Conservation (phyloP, 768 basidiomycete genomes). For the Hygrocybe punicea region DNA sequence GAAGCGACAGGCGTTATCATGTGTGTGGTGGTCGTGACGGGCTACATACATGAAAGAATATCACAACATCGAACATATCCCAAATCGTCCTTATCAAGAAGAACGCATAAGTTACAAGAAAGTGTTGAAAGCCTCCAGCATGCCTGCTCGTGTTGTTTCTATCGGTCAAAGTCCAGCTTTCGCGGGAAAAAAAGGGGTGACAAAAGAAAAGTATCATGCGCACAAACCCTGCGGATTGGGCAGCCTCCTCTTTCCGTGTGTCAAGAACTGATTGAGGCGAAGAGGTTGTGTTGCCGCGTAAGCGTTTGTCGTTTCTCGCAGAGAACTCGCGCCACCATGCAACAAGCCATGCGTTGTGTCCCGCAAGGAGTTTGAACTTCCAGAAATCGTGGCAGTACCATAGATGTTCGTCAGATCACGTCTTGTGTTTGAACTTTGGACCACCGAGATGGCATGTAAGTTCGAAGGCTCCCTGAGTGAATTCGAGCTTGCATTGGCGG, state of each 20-base stretch:
- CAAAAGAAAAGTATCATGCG: not conserved
- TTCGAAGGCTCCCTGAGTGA: conserved; percentile 10
- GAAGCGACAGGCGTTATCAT: not conserved
- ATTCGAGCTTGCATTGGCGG: conserved; percentile 1
- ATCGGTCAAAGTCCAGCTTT: not conserved
- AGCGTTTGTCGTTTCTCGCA: not conserved
- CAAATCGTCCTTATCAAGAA: not conserved
- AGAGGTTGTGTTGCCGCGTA: not conserved
- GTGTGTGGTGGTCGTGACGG: not conserved
- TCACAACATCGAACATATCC: not conserved
- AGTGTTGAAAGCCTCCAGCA: not conserved
- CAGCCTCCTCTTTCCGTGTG: conserved; percentile 1
- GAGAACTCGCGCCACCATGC: conserved; percentile 1
- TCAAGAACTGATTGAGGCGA: not conserved
- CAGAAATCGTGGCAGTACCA: conserved; percentile 6
- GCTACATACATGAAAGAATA: not conserved
- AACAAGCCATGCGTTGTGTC: not conserved
- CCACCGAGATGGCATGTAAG: not conserved
- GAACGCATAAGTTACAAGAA: conserved; percentile 3
- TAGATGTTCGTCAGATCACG: conserved; percentile 3
- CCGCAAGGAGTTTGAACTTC: conserved; percentile 2
- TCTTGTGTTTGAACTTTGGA: conserved; percentile 1
- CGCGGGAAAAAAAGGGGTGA: not conserved
- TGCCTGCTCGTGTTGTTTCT: not conserved
- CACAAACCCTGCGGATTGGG: not conserved